Base-by-base conservation (phyloP, 108 stramenopile species). In the Bacterosira constricta region DNA sequence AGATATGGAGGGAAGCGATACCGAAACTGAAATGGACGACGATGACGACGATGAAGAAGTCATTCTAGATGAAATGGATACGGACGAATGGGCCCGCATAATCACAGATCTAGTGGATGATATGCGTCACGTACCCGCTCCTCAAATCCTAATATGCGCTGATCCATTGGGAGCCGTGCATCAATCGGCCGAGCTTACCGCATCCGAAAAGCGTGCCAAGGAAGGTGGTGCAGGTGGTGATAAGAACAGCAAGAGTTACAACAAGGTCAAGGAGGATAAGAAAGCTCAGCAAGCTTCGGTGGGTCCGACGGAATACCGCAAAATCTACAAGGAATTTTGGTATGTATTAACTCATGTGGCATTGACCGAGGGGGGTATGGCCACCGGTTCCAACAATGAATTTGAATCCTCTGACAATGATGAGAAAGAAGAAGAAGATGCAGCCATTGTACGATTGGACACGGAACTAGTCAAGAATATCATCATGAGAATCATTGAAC, bases 241-340 rank as follows among this genome's bases (percentile, higher is more conserved):
- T n/a, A n/a, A n/a, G n/a, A n/a, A n/a, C n/a, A n/a, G n/a, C n/a
- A n/a, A n/a, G n/a, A n/a, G 4, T 51, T 46, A 25, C 31, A 31
- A 15, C 34, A 38, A 45, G 30, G 12, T 18, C 37, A 36, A 47
- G 46, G 41, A 75, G 21, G 34, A 67, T 44, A 21, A 35, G 30
- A 55, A 82, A 62, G 56, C 49, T 45, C 7, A 75, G 69, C 17
- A 27, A 34, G 32, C 44, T 37, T 55, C 71, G 9, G 23, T 69
- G 37, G 83, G 71, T 7, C 56, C 44, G 20, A 58, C 66, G 13
- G 86, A 85, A 49, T 93, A 81, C 53, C 77, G 86, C 41, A 77
- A 67, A 8, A 79, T 91, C n/a, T 92, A 89, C 77, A 30, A 76
- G 23, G 88, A 93, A 39, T 96, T 96, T 66, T 93, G 89, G 89